A percentile compares a stretch with the other conserved stretches of the same genome.
These are phyloP conservation scores for Pseudozyma sp. DNA, from an alignment of 1,284 basidiomycete species.

Conservation along the genomic window DNA sequence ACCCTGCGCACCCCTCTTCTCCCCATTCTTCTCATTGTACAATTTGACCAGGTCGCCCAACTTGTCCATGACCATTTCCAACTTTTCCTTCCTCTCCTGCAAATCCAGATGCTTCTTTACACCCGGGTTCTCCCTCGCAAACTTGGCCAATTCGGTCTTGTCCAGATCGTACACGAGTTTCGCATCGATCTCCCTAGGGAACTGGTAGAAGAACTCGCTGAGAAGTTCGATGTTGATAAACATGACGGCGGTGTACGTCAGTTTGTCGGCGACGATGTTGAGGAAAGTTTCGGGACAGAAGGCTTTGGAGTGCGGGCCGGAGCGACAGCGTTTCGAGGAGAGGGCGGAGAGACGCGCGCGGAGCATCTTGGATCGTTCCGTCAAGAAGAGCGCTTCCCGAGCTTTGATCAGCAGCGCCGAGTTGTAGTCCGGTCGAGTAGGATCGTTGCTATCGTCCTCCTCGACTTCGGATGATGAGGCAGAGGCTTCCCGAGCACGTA, in stretches of 20 bases:
- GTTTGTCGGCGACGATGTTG: constrained; percentile 94
- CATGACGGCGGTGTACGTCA: constrained; percentile 95
- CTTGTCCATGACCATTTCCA: constrained; percentile 71
- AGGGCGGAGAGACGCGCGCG: constrained; percentile 85
- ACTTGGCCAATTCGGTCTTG: constrained; percentile 83
- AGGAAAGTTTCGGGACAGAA: constrained; percentile 98
- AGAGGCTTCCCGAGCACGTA: constrained; percentile 47
- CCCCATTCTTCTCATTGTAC: constrained; percentile 64
- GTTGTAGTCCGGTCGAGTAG: constrained; percentile 76
- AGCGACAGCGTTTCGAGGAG: constrained; percentile 85
- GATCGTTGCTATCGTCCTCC: constrained; percentile 70
- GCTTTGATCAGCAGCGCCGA: constrained; percentile 77
- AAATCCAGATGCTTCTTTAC: constrained; percentile 90
- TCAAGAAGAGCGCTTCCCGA: constrained; percentile 88
- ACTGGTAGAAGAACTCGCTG: constrained; percentile 99
- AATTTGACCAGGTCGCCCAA: constrained; percentile 68
- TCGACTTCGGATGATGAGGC: constrained; percentile 8
- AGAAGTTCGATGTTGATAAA: constrained; percentile 93
- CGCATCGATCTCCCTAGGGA: constrained; percentile 97
- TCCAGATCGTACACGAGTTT: constrained; percentile 90
- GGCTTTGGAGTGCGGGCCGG: constrained; percentile 84
- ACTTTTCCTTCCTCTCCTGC: constrained; percentile 95
- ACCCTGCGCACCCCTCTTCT: constrained; percentile 1
- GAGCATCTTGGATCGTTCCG: constrained; percentile 82
- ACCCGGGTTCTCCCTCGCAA: constrained; percentile 92